Evolutionary conservation across 140 eudicot species (phyloP), one percentile per base, ranked within the genome.

Genomic region (Ambrosia hybrid): DNA sequence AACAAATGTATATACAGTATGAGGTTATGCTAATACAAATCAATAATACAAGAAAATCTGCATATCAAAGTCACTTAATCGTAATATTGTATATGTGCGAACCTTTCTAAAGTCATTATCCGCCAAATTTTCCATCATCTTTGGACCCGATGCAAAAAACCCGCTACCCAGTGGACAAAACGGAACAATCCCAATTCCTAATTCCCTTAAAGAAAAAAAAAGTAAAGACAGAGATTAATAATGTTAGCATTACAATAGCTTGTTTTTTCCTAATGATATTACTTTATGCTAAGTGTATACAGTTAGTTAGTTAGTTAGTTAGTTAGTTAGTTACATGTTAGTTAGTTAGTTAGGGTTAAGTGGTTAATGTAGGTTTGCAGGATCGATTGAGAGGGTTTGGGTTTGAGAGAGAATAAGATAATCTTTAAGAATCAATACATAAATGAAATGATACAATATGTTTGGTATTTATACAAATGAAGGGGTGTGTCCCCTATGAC

Each of bases 131-230:
- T 78, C 82, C 64, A 72, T 46, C 78, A 78, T 51, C 77, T 72
- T 72, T 12, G 82, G 78, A 80, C 96, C 92, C 33, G 75, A 9
- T 69, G 79, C 96, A 36, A 89, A 84, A 83, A 89, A 89, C 6
- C 92, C 92, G 8, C 78, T 84, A 14, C 92, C 96, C 39, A 89
- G 66, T 51, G 95, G 95, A 74, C 76, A 76, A 53, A 75, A 88
- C 15, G 95, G 83, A 48, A 88, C 95, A 41, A 85, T 78, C 57
- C 92, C 96, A 1, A 89, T 89, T 12, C 92, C 96, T 53, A 89
- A 79, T 76, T 84, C 90, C 69, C 96, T 86, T 64, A 5, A 39
- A 9, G 8, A 38, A 45, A 10, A 57, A 6, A 48, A 48, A 3
- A 51, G 7, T 4, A 4, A 38, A 70, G 15, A 39, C 4, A 65